Evolutionary conservation across 805 yeast genomes (phyloP).

Genomic region (Cyberlindnera lachancei): DNA sequence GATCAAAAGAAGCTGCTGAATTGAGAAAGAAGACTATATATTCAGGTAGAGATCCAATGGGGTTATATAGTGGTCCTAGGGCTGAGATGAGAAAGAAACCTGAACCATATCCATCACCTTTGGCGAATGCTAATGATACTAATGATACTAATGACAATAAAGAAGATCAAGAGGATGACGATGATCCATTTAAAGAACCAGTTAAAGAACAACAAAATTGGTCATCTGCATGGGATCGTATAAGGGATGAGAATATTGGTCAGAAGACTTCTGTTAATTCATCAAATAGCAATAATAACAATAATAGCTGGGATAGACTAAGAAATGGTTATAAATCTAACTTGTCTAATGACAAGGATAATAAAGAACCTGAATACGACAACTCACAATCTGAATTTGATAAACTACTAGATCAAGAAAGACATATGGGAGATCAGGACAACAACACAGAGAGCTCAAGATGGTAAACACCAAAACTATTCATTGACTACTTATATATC

Average conservation of each 20-base stretch:
- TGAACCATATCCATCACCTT: background rate
- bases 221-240: conserved; percentile 31
- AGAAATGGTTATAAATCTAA: background rate
- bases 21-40: conserved; percentile 21
- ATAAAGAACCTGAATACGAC: conserved; percentile 1
- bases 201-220: conserved; percentile 2
- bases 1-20: conserved; percentile 26
- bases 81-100: conserved; percentile 14
- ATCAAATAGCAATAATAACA: background rate
- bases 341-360: background rate
- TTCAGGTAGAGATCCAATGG: conserved; percentile 31
- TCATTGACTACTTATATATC: background rate
- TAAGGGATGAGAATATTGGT: conserved; percentile 26
- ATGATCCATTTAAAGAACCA: conserved; percentile 20
- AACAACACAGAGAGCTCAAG: conserved; percentile 11
- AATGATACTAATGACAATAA: background rate
- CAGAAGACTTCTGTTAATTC: conserved; percentile 7
- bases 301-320: background rate
- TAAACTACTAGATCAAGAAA: conserved; percentile 19
- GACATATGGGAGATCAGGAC: conserved; percentile 11
- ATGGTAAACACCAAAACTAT: conserved; percentile 12
- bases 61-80: conserved; percentile 28
- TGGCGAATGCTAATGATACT: background rate
- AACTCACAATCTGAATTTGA: conserved; percentile 18
- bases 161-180: conserved; percentile 5